phyloP scores from a whole-genome alignment of 2,329 filamentous ascomycete genomes.

The Colletotrichum plurivorum region DNA sequence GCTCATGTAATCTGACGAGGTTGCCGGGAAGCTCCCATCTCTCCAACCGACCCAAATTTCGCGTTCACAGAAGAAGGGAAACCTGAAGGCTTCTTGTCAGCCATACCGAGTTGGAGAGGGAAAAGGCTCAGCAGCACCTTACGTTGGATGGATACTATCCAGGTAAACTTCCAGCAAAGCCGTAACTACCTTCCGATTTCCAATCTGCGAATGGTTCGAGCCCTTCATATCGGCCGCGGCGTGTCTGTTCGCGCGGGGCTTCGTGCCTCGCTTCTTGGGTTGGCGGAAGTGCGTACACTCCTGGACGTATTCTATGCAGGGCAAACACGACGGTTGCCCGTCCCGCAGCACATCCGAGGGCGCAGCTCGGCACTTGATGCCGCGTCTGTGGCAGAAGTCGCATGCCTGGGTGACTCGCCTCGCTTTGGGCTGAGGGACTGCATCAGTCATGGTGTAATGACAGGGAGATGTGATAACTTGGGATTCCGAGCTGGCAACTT shows the following conservation, averaged over 20 bases:
- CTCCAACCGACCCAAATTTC: constrained; percentile 24
- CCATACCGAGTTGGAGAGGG: neutral
- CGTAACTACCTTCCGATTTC: constrained; percentile 10
- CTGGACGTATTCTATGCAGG: constrained; percentile 3
- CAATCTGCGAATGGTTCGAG: neutral
- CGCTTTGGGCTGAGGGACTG: constrained; percentile 9
- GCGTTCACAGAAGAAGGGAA: constrained; percentile 13
- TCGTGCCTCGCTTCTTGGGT: constrained; percentile 20
- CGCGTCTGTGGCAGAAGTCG: constrained; percentile 32
- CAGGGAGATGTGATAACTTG: neutral
- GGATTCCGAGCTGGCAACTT: too few relatives aligned
- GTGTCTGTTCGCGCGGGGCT: neutral
- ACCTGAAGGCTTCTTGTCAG: neutral
- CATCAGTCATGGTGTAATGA: neutral
- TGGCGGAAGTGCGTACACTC: constrained; percentile 14
- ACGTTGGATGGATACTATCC: constrained; percentile 17
- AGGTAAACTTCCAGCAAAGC: constrained; percentile 13
- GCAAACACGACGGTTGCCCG: neutral
- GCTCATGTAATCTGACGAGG: constrained; percentile 1
- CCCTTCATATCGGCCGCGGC: neutral
- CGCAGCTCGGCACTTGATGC: constrained; percentile 37
- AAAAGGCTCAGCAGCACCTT: neutral
- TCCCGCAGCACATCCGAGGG: neutral
- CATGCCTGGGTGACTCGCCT: constrained; percentile 24
- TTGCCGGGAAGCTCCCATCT: neutral